Conservation (phyloP, 176 grass and related monocot species). For the Triticum monococcum region DNA sequence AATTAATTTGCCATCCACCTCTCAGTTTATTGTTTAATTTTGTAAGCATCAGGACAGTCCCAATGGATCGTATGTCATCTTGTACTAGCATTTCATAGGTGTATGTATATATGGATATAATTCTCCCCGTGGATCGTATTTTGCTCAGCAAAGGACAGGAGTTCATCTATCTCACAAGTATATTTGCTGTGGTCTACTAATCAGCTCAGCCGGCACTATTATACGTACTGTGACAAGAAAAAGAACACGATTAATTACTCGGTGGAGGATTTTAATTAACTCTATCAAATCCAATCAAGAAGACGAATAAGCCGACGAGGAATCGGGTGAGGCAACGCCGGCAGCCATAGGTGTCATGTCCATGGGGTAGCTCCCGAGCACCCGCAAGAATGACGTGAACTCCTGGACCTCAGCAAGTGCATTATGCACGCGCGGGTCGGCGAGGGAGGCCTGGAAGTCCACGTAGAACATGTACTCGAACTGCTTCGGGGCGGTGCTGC, state of each 20-base stretch:
- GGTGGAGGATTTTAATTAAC: too few relatives aligned
- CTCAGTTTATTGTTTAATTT: too few relatives aligned
- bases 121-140: too few relatives aligned
- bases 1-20: too few relatives aligned
- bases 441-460: slow-evolving; percentile 77
- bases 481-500: slow-evolving; percentile 71
- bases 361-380: slow-evolving; percentile 93
- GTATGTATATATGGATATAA: too few relatives aligned
- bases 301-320: not conserved
- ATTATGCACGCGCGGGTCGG: slow-evolving; percentile 77
- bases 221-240: not conserved
- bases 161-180: not conserved
- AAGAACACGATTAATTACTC: not conserved
- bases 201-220: not conserved
- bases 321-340: slow-evolving; percentile 25
- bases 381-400: slow-evolving; percentile 79
- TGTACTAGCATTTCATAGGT: too few relatives aligned
- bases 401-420: slow-evolving; percentile 87
- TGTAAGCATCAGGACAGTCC: too few relatives aligned
- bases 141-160: too few relatives aligned
- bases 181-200: not conserved
- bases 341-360: slow-evolving; percentile 84
- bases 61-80: too few relatives aligned
- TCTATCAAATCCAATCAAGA: not conserved
- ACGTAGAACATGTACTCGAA: slow-evolving; percentile 98